Evolutionary conservation across 164 flowering plant genomes (phyloP).

Genomic region (Euptelea pleiosperma): DNA sequence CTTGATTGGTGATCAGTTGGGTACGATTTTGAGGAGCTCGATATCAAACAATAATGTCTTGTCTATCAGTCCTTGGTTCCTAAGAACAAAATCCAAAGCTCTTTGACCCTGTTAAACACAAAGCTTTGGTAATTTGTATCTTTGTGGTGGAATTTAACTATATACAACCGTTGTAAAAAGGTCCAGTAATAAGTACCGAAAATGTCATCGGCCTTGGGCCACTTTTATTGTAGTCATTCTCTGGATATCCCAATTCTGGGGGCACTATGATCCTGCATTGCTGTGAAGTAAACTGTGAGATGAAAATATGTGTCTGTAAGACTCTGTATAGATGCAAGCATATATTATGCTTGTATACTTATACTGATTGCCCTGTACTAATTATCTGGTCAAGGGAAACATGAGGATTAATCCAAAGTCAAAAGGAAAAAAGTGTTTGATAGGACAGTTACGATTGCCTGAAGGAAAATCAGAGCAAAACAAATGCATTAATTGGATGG

Average conservation of each 20-base stretch:
- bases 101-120: conserved; percentile 72
- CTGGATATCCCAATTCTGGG: conserved; percentile 94
- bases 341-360: neutral
- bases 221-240: conserved; percentile 70
- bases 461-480: no score
- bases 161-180: neutral
- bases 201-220: conserved; percentile 90
- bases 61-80: conserved; percentile 94
- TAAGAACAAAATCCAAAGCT: conserved; percentile 91
- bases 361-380: no score
- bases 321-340: no score
- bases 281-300: conserved; percentile 29
- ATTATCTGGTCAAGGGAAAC: no score
- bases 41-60: conserved; percentile 93
- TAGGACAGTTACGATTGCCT: no score
- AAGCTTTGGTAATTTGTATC: neutral
- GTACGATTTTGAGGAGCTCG: conserved; percentile 77
- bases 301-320: neutral
- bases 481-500: no score
- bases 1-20: conserved; percentile 34
- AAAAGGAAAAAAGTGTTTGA: no score
- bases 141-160: neutral
- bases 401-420: no score
- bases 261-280: conserved; percentile 91
- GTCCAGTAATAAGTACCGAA: conserved; percentile 46